Base-by-base conservation (phyloP, 1,284 basidiomycete genomes). In the Boletus hoseneyae region DNA sequence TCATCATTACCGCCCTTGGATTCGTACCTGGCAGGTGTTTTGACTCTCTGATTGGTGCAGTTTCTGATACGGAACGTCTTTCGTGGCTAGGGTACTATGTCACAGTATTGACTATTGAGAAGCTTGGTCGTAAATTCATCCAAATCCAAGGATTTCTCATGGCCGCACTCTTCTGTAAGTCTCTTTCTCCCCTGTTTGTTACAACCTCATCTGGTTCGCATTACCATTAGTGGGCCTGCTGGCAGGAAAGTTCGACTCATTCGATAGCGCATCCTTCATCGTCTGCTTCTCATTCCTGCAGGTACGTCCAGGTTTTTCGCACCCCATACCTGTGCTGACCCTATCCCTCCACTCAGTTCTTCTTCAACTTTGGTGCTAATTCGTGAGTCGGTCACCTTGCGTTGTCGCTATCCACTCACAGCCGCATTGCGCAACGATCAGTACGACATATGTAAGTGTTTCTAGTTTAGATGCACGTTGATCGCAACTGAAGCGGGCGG, bases 301-400 rank as follows among this genome's bases (percentile, higher is more conserved):
- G 63, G 76, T 74, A 27, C 8, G 40, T 46, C 27, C 25, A 4
- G 45, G 15, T 5, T 11, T 21, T 23, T 30, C 11, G 12, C 23
- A 10, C 12, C 25, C 6, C 21, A 1, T 8, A 34, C 5, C 10
- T 18, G 15, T 12, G 10, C 50, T 41, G 5, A 51, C 45, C 21
- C 16, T n/a, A 27, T n/a, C 11, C 15, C 6, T n/a, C 30, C 30
- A 5, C 42, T 6, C 63, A 85, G 73, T 85, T 86, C 73, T 85
- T 85, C 72, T 85, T 85, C 71, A 86, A 86, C 69, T 87, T 85
- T 64, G 90, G 90, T n/a, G 87, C 92, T n/a, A 95, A 94, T 70
- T 77, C 87, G 76, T 81, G 62, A 56, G 77, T 73, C 29, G 18
- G 18, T 46, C 34, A 35, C 34, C 19, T 50, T 48, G 11, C 25